Evolutionary conservation across 805 yeast species (phyloP), one percentile per base, ranked within the genome.

Genomic region (Blastobotrys terrestris): DNA sequence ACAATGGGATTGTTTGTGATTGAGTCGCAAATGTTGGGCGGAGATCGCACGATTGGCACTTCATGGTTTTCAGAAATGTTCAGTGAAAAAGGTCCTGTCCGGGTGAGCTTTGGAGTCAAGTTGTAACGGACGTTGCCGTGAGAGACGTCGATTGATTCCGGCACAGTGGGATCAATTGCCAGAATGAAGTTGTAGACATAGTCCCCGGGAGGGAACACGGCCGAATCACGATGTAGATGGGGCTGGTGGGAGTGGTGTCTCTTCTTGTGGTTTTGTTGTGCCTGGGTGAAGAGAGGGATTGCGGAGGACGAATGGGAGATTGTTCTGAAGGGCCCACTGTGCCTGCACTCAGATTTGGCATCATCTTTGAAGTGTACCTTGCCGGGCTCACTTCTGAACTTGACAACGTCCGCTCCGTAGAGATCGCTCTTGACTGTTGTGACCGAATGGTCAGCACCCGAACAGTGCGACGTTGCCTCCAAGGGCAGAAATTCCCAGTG

Each of bases 1-100:
- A 88, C 87, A 50, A 94, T 91, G 0, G 99, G 98, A 63, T 92
- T 98, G 59, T 86, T 83, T 64, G 91, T 97, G 20, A 84, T 77
- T 40, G 88, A 85, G 39, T 79, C 80, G 46, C 53, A 53, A 40
- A 48, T 52, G 55, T 87, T 89, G 1, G 88, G 76, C 6, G 92
- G 95, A 0, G 89, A 76, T 56, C 99, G 74, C 3, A 94, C 79
- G 11, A 94, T 72, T 1, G 74, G 75, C 1, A 94, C 75, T 1
- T 87, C 86, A 31, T 79, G 67, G 53, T 76, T 73, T 1, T 88
- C 92, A 5, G 71, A 63, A 26, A 94, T 68, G 61, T 85, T 87
- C 31, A 89, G 74, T 65, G 91, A 87, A 73, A 94, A 92, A 1
- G 97, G 80, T 6, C 98, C 97, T 44, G 78, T 72, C 51, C 98